Evolutionary conservation across 2,329 filamentous ascomycete genomes (phyloP).

Genomic region (Ophiostoma ips): DNA sequence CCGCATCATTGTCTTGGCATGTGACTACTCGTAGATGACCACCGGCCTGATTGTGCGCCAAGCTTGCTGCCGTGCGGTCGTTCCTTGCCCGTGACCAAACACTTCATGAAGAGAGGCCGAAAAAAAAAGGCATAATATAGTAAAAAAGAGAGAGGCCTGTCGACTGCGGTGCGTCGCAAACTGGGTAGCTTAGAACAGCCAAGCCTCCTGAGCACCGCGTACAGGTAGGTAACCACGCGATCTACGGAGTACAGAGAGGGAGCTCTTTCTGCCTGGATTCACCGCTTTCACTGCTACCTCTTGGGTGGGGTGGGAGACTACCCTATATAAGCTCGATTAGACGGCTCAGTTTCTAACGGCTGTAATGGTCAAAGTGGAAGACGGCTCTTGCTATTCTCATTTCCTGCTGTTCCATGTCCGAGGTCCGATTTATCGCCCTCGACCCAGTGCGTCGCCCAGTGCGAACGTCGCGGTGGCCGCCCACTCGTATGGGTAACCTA

Average conservation of each 20-base stretch:
- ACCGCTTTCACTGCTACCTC: not conserved
- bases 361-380: constrained; percentile 16
- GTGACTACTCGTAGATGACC: not conserved
- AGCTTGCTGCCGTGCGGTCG: not conserved
- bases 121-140: too few species aligned
- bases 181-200: too few species aligned
- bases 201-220: too few species aligned
- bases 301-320: not conserved
- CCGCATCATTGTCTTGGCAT: constrained; percentile 3
- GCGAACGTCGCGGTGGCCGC: constrained; percentile 52
- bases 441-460: constrained; percentile 42
- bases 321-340: constrained; percentile 6
- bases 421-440: constrained; percentile 25
- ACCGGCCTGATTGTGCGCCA: not conserved
- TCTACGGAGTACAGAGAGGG: not conserved
- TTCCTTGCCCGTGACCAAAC: too few species aligned
- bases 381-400: constrained; percentile 31
- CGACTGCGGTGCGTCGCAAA: too few species aligned
- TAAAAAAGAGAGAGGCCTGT: too few species aligned
- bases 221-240: too few species aligned
- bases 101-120: too few species aligned
- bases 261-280: constrained; percentile 1
- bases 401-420: constrained; percentile 37
- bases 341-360: not conserved
- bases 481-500: constrained; percentile 55